Evolutionary conservation across 768 basidiomycete genomes (phyloP), one percentile per base, ranked within the genome.

Genomic region (Sporobolomyces pararoseus): DNA sequence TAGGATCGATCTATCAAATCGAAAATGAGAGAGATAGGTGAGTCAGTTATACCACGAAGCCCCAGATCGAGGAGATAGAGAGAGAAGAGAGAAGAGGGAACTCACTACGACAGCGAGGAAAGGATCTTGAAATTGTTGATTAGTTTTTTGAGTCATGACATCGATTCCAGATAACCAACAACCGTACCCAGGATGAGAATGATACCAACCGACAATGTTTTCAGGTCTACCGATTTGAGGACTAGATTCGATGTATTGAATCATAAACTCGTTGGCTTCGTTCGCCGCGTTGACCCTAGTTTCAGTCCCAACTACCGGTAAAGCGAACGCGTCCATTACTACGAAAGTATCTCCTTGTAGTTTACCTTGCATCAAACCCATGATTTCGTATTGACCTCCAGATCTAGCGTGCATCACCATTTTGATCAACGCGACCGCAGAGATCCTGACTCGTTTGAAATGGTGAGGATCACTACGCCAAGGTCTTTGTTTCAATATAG

Each of bases 141-240:
- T 94, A 76, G 86, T 92, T 82, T 90, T 85, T 78, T 99, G 96
- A 0, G 96, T 99, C 78, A 89, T 90, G 67, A 98, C 96, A 77
- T 99, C 96, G 81, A 99, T 98, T 31, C 96, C 96, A 17, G 94
- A 97, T 13, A 99, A 82, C 96, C 96, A 99, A 80, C 96, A 99
- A 23, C 96, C 96, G 78, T 98, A 99, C 19, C 96, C 96, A 7
- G 96, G 96, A 82, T 99, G 96, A 21, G 92, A 95, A 79, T 96
- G 92, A 79, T 96, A 96, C 92, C 92, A 95, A n/a, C 92, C 92
- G 73, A 94, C 89, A 10, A 87, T 88, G 78, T 93, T 87, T 79
- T 95, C 61, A 10, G 51, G 71, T 34, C 79, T 71, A 16, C 77
- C 78, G 39, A 78, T 76, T 79, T 65, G 13, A 77, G 90, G 87